Evolutionary conservation across 805 yeast species (phyloP).

Genomic region (Candida hispaniensis): DNA sequence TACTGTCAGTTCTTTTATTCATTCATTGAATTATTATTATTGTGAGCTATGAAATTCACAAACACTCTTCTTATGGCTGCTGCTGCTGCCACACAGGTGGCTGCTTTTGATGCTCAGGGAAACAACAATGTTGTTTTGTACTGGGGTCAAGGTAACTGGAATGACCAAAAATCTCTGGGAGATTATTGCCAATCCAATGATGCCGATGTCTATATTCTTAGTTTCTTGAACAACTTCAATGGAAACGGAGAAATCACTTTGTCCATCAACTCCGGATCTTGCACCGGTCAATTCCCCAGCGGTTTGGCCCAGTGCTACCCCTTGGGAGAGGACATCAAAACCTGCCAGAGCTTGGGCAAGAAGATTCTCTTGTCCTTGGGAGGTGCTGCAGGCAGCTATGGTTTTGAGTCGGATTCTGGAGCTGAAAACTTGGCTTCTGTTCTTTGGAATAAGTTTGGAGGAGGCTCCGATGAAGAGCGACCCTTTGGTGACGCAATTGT

Average conservation of each 20-base stretch:
- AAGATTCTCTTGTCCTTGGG: slow-evolving; percentile 58
- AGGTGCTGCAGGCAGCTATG: slow-evolving; percentile 44
- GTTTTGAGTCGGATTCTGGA: slow-evolving; percentile 36
- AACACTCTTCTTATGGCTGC: slow-evolving; percentile 15
- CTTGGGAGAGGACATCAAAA: slow-evolving; percentile 48
- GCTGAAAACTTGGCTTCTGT: slow-evolving; percentile 38
- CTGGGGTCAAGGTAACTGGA: slow-evolving; percentile 78
- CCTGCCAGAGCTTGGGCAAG: slow-evolving; percentile 66
- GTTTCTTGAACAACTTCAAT: slow-evolving; percentile 54
- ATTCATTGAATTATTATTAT: no score
- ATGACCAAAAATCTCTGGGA: slow-evolving; percentile 37
- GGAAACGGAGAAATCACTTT: slow-evolving; percentile 22
- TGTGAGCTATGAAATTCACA: neutral
- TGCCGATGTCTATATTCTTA: slow-evolving; percentile 50
- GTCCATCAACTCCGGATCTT: slow-evolving; percentile 10
- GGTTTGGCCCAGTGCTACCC: slow-evolving; percentile 31
- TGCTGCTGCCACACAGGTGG: slow-evolving; percentile 10
- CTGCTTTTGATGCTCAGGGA: slow-evolving; percentile 25
- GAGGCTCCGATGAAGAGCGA: slow-evolving; percentile 29
- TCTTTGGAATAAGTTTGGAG: slow-evolving; percentile 42
- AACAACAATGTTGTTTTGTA: slow-evolving; percentile 57
- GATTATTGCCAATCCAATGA: slow-evolving; percentile 57
- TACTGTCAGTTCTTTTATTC: no score
- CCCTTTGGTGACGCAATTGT: slow-evolving; percentile 46
- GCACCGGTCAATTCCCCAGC: slow-evolving; percentile 10